Evolutionary conservation across 768 basidiomycete species (phyloP).

Genomic region (Boletus barrowsii): DNA sequence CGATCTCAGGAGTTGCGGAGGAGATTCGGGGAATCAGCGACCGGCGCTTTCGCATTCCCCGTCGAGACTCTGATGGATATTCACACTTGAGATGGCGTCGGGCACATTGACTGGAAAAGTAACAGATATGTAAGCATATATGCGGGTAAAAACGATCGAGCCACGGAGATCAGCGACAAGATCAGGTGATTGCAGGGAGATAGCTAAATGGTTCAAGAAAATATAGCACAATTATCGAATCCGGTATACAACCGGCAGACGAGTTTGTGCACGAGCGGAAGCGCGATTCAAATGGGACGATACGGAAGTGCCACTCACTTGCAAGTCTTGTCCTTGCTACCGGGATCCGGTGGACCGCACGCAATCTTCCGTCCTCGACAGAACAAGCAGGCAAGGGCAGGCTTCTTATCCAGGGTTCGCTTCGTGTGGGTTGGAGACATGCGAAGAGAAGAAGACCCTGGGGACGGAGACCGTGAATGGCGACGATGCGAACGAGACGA

Average conservation of each 20-base stretch:
- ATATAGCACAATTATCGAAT: slow-evolving; percentile 6
- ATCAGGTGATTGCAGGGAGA: slow-evolving; percentile 23
- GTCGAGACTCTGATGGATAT: slow-evolving; percentile 66
- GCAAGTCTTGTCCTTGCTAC: slow-evolving; percentile 57
- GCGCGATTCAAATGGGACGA: neutral
- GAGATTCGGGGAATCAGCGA: slow-evolving; percentile 33
- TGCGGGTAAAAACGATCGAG: slow-evolving; percentile 5
- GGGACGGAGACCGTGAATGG: slow-evolving; percentile 29
- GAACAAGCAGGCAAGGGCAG: slow-evolving; percentile 61
- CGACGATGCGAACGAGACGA: slow-evolving; percentile 20
- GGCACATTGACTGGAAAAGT: slow-evolving; percentile 60
- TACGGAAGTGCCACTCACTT: slow-evolving; percentile 45
- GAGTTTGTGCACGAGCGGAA: neutral
- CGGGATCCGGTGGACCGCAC: slow-evolving; percentile 56
- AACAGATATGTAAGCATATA: slow-evolving; percentile 20
- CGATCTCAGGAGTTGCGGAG: slow-evolving; percentile 27
- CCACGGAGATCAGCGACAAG: slow-evolving; percentile 28
- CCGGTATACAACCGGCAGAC: slow-evolving; percentile 15
- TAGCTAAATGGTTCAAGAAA: neutral
- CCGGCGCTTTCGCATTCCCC: slow-evolving; percentile 56
- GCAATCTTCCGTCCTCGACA: slow-evolving; percentile 69
- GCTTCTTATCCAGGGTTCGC: slow-evolving; percentile 46
- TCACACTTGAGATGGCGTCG: slow-evolving; percentile 67
- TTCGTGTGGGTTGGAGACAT: slow-evolving; percentile 25
- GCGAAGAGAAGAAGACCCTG: slow-evolving; percentile 10